These are phyloP conservation scores for Colletotrichum truncatum DNA, from an alignment of 2,329 filamentous ascomycete genomes.

Conservation along the genomic window DNA sequence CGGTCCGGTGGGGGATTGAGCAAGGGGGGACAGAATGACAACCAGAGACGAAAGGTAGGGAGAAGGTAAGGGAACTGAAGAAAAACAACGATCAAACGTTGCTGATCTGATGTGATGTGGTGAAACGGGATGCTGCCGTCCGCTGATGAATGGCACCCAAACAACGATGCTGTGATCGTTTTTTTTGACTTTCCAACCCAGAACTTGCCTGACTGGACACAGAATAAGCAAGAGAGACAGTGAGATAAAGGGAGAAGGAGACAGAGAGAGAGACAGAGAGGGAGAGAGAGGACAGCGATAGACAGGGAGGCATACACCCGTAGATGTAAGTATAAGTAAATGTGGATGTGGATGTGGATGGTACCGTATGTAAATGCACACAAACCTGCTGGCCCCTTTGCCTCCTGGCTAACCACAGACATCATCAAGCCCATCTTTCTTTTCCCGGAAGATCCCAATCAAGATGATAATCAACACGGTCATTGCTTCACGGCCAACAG, in stretches of 20 bases:
- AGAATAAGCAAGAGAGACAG: neutral
- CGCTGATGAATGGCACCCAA: constrained; percentile 26
- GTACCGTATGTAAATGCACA: too few species aligned
- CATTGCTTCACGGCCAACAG: constrained; percentile 5
- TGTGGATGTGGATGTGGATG: too few species aligned
- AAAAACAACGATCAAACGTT: constrained; percentile 18
- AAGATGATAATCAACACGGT: neutral
- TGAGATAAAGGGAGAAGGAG: neutral
- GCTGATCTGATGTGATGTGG: constrained; percentile 8
- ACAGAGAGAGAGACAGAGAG: neutral
- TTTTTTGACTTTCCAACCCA: neutral
- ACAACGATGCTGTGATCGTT: constrained; percentile 16
- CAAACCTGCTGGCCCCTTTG: too few species aligned
- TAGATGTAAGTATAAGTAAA: too few species aligned
- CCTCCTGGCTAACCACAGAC: neutral
- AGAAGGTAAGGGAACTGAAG: neutral
- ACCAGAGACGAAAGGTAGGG: neutral
- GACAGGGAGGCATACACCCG: too few species aligned
- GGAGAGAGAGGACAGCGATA: too few species aligned
- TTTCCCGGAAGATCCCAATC: constrained; percentile 4
- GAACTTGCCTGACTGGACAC: too few species aligned
- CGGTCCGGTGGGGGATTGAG: constrained; percentile 4
- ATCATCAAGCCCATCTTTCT: neutral
- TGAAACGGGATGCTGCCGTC: constrained; percentile 23
- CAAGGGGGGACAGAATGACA: neutral